Evolutionary conservation across 805 yeast genomes (phyloP).

Genomic region (Candida andamanensis): DNA sequence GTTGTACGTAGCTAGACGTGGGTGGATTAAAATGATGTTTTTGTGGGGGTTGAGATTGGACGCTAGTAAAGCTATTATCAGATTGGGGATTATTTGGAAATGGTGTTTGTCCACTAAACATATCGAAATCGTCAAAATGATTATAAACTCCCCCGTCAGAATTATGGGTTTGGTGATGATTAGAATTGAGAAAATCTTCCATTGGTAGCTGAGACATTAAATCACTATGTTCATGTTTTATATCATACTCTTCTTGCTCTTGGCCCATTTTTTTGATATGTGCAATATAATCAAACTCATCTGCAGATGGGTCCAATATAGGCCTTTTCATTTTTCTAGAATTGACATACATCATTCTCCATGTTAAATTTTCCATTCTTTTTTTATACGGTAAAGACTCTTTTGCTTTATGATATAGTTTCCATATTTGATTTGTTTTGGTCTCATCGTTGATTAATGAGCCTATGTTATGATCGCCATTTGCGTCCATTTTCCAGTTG

Average conservation of each 20-base stretch:
- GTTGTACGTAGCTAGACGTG: too few relatives aligned
- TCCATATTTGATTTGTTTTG: slow-evolving; percentile 50
- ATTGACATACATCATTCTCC: slow-evolving; percentile 75
- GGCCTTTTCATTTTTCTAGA: slow-evolving; percentile 7
- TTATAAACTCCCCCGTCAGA: background rate
- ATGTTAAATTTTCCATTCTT: slow-evolving; percentile 78
- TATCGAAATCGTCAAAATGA: background rate
- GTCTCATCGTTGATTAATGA: slow-evolving; percentile 7
- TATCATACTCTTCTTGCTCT: slow-evolving; percentile 13
- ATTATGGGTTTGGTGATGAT: background rate
- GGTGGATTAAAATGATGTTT: background rate
- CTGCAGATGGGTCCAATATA: slow-evolving; percentile 40
- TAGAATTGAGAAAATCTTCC: too few relatives aligned
- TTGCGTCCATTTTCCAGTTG: slow-evolving; percentile 3
- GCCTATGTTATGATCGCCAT: background rate
- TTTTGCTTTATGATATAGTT: slow-evolving; percentile 72
- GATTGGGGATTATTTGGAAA: too few relatives aligned
- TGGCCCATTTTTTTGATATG: slow-evolving; percentile 56
- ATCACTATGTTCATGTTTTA: too few relatives aligned
- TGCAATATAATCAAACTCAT: slow-evolving; percentile 60
- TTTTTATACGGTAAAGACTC: slow-evolving; percentile 68
- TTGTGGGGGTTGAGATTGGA: background rate
- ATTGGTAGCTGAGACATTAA: too few relatives aligned
- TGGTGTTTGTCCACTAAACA: too few relatives aligned
- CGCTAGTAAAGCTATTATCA: too few relatives aligned